Evolutionary conservation across 2,329 filamentous ascomycete genomes (phyloP), one percentile per base, ranked within the genome.

Genomic region (Stromatinia cepivora): DNA sequence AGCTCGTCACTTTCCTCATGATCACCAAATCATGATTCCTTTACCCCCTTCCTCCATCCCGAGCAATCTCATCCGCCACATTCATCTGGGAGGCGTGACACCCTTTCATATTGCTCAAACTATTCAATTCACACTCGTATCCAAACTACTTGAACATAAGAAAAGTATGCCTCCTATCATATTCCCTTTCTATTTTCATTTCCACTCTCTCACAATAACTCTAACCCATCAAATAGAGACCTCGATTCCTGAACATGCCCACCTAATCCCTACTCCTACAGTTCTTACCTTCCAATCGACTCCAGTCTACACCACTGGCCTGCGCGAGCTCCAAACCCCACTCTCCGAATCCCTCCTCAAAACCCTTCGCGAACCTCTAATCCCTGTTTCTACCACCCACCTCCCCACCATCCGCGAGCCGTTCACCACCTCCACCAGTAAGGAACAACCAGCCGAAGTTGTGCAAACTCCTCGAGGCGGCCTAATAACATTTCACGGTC

Each of bases 401-500:
- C 50, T 31, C 10, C 59, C 46, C 1, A 52, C 46, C 45, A 63
- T 63, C 8, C 59, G 45, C 46, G 6, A 25, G 4, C 31, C 59
- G 13, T 28, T 39, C n/a, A 15, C 31, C 45, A 28, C 9, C 34
- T 42, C 31, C 25, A 2, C 9, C 34, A 42, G 48, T 4, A 22
- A 52, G 6, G 31, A 39, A 11, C 61, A 64, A 13, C 52, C 4
- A 31, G 74, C 77, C 4, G 70, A 75, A 2, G 64, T 78, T 69
- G 79, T 83, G 4, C 79, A 79, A 11, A 77, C 82, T 17, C 79
- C 80, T n/a, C 89, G 95, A 67, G 95, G 95, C 71, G 95, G 95
- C 0, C 88, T 97, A 73, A 94, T 92, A 0, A 98, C 95, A 3
- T 98, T 97, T 82, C 95, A 99, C 79, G 95, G 94, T 0, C 95